Evolutionary conservation across 1,284 basidiomycete genomes (phyloP).

Genomic region (Cryptococcus jaspeensis): DNA sequence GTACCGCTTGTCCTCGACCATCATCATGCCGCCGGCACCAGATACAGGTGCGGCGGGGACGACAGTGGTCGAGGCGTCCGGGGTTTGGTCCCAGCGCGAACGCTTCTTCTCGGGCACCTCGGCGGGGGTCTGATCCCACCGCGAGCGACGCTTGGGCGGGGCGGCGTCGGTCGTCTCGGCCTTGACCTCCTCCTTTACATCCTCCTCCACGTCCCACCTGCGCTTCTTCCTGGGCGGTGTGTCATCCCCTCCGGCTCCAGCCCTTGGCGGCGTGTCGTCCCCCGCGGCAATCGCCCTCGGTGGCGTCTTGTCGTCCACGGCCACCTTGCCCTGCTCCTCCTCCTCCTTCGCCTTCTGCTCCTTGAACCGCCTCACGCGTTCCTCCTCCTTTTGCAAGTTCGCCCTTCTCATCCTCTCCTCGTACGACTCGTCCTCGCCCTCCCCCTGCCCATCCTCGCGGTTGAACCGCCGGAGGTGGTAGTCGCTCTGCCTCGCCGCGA

Average conservation of each 20-base stretch:
- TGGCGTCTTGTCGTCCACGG: constrained; percentile 67
- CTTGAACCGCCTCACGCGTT: constrained; percentile 76
- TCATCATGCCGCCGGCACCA: constrained; percentile 64
- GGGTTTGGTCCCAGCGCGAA: constrained; percentile 51
- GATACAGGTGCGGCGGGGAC: constrained; percentile 20
- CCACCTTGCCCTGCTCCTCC: constrained; percentile 65
- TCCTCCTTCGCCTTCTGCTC: constrained; percentile 77
- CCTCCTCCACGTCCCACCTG: constrained; percentile 72
- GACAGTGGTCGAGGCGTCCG: constrained; percentile 32
- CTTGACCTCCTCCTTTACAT: constrained; percentile 47
- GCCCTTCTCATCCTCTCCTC: constrained; percentile 94
- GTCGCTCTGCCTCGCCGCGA: constrained; percentile 89
- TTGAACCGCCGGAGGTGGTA: constrained; percentile 92
- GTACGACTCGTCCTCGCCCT: constrained; percentile 77
- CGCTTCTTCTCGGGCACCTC: constrained; percentile 83
- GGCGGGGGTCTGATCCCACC: constrained; percentile 88
- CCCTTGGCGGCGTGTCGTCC: constrained; percentile 38
- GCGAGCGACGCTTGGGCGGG: constrained; percentile 83
- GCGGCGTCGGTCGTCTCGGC: constrained; percentile 65
- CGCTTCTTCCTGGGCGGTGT: constrained; percentile 62
- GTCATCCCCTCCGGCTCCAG: constrained; percentile 13
- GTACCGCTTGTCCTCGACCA: constrained; percentile 94
- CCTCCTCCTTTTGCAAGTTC: constrained; percentile 90
- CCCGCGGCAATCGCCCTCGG: constrained; percentile 58
- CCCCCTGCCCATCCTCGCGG: constrained; percentile 57